Conservation (phyloP, 2,329 filamentous ascomycete species). For the Fusarium tuaranense region DNA sequence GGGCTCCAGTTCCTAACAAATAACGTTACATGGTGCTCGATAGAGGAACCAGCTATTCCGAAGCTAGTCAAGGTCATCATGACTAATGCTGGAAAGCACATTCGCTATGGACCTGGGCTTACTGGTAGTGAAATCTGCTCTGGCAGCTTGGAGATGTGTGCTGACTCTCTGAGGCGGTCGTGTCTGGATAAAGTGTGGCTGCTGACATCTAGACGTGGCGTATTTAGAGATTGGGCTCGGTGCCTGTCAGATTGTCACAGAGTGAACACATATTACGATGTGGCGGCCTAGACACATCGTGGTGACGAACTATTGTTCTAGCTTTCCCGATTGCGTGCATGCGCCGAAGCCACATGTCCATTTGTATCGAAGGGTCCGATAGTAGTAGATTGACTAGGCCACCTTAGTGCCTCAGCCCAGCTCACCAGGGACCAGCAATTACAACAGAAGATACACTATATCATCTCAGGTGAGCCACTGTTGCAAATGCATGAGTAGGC, state of each 20-base stretch:
- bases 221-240: too few species aligned
- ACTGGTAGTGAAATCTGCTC: constrained; percentile 23
- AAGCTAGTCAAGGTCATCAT: constrained; percentile 14
- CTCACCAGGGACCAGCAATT: too few species aligned
- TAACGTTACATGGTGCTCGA: not conserved
- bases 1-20: not conserved
- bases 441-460: too few species aligned
- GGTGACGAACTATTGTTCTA: not conserved
- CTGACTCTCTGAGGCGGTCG: constrained; percentile 8
- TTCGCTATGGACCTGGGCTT: constrained; percentile 29
- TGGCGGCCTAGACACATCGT: too few species aligned
- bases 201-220: not conserved
- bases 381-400: too few species aligned
- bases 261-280: too few species aligned
- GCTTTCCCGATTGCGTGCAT: not conserved
- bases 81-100: constrained; percentile 35
- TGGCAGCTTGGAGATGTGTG: constrained; percentile 20
- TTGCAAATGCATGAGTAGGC: not conserved
- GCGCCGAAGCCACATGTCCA: not conserved
- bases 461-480: not conserved
- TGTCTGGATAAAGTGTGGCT: constrained; percentile 9
- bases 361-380: not conserved
- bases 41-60: constrained; percentile 21
- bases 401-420: too few species aligned
- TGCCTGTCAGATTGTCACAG: too few species aligned